These are phyloP conservation scores for Rutstroemia sp. DNA, from an alignment of 2,329 filamentous ascomycete genomes.

Conservation along the genomic window DNA sequence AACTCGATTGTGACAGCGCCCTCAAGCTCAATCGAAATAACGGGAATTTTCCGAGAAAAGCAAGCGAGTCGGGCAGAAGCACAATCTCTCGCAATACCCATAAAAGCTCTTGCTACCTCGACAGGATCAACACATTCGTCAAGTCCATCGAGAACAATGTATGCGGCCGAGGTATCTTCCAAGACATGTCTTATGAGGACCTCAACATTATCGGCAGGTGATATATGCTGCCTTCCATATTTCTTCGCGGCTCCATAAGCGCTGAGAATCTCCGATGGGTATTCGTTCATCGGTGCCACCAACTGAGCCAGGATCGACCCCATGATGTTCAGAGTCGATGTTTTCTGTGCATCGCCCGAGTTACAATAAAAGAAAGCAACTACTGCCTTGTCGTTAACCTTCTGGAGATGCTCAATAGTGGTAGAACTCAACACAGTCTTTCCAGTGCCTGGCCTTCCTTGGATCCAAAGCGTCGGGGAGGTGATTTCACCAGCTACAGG, in stretches of 20 bases:
- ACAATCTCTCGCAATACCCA: neutral
- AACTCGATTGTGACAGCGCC: neutral
- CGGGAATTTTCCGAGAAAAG: constrained; percentile 1
- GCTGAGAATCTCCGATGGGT: neutral
- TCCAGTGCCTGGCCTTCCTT: constrained; percentile 1
- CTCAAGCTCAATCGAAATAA: neutral
- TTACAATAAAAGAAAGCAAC: constrained; percentile 6
- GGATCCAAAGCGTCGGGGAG: neutral
- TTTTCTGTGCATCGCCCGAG: neutral
- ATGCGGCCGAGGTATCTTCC: neutral
- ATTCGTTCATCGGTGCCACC: neutral
- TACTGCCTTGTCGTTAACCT: neutral
- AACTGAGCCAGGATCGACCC: constrained; percentile 5
- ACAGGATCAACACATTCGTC: constrained; percentile 3
- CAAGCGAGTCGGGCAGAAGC: neutral
- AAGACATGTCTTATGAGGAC: neutral
- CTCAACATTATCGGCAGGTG: neutral
- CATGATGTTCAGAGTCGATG: neutral
- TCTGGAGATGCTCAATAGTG: neutral
- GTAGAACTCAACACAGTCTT: constrained; percentile 1
- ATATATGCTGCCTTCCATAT: constrained; percentile 6
- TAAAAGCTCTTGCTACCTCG: neutral
- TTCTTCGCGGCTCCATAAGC: constrained; percentile 1
- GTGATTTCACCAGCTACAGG: too few relatives aligned
- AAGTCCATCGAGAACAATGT: constrained; percentile 4